Base-by-base conservation (phyloP, 176 grass and related monocot species). In the Juncus effusus region DNA sequence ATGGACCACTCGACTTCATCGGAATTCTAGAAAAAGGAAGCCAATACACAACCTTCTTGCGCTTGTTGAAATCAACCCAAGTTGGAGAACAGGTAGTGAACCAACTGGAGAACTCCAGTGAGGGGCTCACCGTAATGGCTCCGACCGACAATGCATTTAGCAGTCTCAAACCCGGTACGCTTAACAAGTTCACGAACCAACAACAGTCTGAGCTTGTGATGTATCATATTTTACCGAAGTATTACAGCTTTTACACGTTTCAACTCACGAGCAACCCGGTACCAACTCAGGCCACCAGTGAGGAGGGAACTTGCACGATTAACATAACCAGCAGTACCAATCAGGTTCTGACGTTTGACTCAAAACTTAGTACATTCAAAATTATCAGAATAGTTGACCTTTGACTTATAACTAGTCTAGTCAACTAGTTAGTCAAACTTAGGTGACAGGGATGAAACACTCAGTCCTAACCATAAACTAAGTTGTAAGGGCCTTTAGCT, bases 11-110 rank as follows among this genome's bases (percentile, higher is more conserved):
- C 45, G 76, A 67, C 42, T 58, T 85, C 14, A 80, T 65, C 6
- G 64, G 69, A 35, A 85, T 80, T 74, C 82, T 85, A n/a, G 74
- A 16, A 6, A 81, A 86, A 40, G 78, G 60, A 13, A 38, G 9
- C 4, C 67, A 74, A 39, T 86, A 81, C 78, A 69, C 63, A 55
- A 80, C 83, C 4, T 86, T 86, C 72, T 51, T 77, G 3, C 78
- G 83, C 39, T 16, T 86, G 28, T 75, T 86, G 52, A 81, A 86
- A 65, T 77, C 76, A 60, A 86, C 83, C 1, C 73, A 86, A 76
- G 83, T 81, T 42, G 63, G 54, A n/a, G 69, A 69, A 40, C 67
- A 81, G 60, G 72, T 86, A 44, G 4, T 65, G 56, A 86, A 67
- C 74, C 57, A 80, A 12, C 49, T 80, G 16, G 42, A 76, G 60